These are phyloP conservation scores for Fraxinus sp. DNA, from an alignment of 305 asterid species.

Conservation along the genomic window DNA sequence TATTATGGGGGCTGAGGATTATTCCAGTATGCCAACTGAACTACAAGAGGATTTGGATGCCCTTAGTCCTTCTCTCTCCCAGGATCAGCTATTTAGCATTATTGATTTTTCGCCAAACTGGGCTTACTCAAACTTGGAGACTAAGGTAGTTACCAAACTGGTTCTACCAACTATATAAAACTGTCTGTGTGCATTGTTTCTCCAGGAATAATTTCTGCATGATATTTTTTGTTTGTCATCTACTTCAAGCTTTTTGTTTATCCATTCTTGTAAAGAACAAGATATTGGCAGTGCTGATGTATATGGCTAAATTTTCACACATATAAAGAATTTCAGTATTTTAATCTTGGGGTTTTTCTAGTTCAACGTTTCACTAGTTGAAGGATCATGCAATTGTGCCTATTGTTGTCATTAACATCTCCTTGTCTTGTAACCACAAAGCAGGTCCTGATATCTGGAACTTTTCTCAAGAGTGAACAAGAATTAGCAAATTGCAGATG, in stretches of 20 bases:
- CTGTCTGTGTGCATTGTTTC: neutral
- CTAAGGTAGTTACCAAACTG: constrained; percentile 53
- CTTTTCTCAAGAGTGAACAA: constrained; percentile 56
- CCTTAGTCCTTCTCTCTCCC: constrained; percentile 72
- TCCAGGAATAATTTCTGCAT: neutral
- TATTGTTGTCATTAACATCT: constrained; percentile 4
- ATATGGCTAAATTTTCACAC: neutral
- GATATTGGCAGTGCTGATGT: neutral
- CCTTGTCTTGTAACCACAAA: constrained; percentile 25
- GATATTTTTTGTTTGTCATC: neutral
- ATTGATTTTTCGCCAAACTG: constrained; percentile 77
- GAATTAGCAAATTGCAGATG: constrained; percentile 58
- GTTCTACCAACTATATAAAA: neutral
- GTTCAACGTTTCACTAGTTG: neutral
- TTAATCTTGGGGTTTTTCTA: constrained; percentile 11
- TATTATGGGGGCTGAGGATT: constrained; percentile 63
- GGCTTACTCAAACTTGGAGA: constrained; percentile 67
- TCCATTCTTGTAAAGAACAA: neutral
- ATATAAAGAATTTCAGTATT: neutral
- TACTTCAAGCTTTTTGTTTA: neutral
- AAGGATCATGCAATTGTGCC: neutral
- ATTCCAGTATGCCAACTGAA: constrained; percentile 56
- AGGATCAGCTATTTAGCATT: constrained; percentile 91
- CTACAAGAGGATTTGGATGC: constrained; percentile 64
- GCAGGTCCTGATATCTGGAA: constrained; percentile 72